Evolutionary conservation across 139 green algal species (phyloP).

Genomic region (Volvox reticuliferus): DNA sequence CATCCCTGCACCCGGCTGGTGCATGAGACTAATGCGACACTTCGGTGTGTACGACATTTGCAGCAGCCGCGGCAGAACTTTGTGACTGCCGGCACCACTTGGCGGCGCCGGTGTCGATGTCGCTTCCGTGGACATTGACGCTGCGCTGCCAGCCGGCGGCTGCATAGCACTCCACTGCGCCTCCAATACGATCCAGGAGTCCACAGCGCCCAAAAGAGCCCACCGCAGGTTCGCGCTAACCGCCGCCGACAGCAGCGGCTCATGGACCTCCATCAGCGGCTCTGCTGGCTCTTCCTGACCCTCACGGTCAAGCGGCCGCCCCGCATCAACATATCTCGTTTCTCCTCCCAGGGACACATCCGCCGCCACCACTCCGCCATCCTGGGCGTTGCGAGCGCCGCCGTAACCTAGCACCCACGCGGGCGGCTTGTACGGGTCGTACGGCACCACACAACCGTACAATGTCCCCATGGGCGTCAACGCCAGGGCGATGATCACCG

Average conservation of each 20-base stretch:
- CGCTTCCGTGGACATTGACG: background rate
- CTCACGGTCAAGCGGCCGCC: too few species aligned
- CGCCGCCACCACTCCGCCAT: background rate
- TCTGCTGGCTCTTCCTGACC: background rate
- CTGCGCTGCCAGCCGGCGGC: background rate
- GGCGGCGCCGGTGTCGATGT: background rate
- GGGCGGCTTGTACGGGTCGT: background rate
- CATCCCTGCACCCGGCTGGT: background rate
- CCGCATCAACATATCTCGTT: too few species aligned
- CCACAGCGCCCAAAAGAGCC: conserved; percentile 10
- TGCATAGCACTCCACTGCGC: background rate
- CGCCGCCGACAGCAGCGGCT: conserved; percentile 36
- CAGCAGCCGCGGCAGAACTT: background rate
- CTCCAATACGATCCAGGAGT: conserved; percentile 23
- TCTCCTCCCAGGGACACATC: background rate
- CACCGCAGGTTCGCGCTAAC: background rate
- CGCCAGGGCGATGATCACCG: background rate
- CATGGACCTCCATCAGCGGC: background rate
- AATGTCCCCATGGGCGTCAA: background rate
- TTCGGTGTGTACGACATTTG: background rate
- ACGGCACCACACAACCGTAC: conserved; percentile 32
- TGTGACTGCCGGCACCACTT: background rate
- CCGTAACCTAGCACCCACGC: background rate
- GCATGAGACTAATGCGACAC: conserved; percentile 31
- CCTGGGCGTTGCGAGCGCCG: background rate